phyloP scores from a whole-genome alignment of 2,329 filamentous ascomycete genomes.

The Arachnomyces sp. region DNA sequence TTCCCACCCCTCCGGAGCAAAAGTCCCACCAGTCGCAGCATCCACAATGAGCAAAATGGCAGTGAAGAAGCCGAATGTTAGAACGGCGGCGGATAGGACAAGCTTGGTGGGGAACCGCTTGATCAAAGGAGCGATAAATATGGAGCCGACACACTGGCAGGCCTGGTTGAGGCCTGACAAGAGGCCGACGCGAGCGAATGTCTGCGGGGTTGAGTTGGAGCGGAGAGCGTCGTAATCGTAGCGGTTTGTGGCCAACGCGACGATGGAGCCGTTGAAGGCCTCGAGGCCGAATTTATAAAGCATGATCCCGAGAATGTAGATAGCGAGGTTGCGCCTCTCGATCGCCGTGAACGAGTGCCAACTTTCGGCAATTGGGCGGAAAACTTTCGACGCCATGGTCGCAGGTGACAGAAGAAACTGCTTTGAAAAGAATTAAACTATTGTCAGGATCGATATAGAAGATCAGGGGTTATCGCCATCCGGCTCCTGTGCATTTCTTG shows the following conservation, averaged over 20 bases:
- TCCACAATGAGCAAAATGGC: conserved; percentile 44
- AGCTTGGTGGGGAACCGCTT: conserved; percentile 42
- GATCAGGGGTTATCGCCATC: too few relatives aligned
- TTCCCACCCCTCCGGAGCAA: conserved; percentile 26
- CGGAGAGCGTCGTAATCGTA: conserved; percentile 40
- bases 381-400: not conserved
- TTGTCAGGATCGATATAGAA: too few relatives aligned
- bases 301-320: conserved; percentile 46
- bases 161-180: conserved; percentile 45
- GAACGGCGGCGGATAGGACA: conserved; percentile 37
- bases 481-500: too few relatives aligned
- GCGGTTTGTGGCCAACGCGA: conserved; percentile 43
- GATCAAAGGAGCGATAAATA: conserved; percentile 45
- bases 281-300: conserved; percentile 47
- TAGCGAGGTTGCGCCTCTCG: conserved; percentile 40
- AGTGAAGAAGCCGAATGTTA: conserved; percentile 42
- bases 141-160: conserved; percentile 45
- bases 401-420: too few relatives aligned
- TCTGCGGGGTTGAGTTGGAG: conserved; percentile 27
- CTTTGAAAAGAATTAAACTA: too few relatives aligned
- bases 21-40: conserved; percentile 41
- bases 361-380: conserved; percentile 7
- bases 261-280: conserved; percentile 46
- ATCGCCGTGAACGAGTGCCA: conserved; percentile 28
- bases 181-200: conserved; percentile 42